phyloP scores from a whole-genome alignment of 179 eudicot species.

The Silene coronaria region DNA sequence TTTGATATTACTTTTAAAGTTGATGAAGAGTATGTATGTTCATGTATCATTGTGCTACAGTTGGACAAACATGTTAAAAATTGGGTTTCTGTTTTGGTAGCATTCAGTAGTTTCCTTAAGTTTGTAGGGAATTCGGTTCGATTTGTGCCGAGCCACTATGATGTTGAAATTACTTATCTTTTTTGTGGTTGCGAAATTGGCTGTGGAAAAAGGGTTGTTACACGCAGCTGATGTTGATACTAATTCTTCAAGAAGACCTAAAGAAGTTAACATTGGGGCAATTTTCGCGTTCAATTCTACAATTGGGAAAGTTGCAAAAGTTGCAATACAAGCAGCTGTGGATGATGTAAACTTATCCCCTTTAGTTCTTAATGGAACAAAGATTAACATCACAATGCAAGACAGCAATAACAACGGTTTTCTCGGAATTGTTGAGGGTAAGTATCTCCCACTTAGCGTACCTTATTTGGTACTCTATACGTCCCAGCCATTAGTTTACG shows the following conservation, averaged over 20 bases:
- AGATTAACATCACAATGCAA: constrained; percentile 42
- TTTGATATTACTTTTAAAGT: too few species aligned
- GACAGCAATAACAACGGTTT: constrained; percentile 52
- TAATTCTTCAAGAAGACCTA: constrained; percentile 43
- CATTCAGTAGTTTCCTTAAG: not conserved
- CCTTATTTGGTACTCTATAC: not conserved
- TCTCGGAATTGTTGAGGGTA: constrained; percentile 55
- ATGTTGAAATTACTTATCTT: constrained; percentile 17
- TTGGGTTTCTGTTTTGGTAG: not conserved
- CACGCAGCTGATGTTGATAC: constrained; percentile 23
- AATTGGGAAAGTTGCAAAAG: constrained; percentile 60
- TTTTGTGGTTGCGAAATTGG: constrained; percentile 15
- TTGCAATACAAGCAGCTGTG: constrained; percentile 64
- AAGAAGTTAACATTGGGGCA: constrained; percentile 50
- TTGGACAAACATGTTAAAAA: not conserved
- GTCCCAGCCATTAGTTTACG: not conserved
- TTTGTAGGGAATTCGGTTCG: not conserved
- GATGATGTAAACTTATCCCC: constrained; percentile 62
- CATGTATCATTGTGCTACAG: not conserved
- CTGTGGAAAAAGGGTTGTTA: constrained; percentile 20
- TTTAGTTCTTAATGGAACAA: constrained; percentile 46
- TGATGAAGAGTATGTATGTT: not conserved
- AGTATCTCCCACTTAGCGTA: not conserved
- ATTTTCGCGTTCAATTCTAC: constrained; percentile 36
- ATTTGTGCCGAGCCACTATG: constrained; percentile 17